Evolutionary conservation across 306 rosid genomes (phyloP), one percentile per base, ranked within the genome.

Genomic region (Pueraria montana): DNA sequence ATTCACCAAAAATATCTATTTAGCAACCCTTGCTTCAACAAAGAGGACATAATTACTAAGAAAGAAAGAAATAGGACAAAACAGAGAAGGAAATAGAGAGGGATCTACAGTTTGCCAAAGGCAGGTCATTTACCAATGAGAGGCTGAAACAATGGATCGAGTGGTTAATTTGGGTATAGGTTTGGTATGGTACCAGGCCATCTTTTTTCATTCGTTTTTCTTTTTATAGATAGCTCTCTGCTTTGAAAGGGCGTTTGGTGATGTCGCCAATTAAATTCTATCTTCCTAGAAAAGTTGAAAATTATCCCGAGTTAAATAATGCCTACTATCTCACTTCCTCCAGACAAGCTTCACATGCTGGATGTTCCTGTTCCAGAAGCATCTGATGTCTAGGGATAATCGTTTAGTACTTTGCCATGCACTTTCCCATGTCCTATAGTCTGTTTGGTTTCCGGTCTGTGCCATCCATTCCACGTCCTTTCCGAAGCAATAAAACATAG

Each of bases 321-420:
- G 18, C 30, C 14, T 32, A 64, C 14, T 30, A 11, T 46, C 46
- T 27, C 55, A 17, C 52, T 65, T 79, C 36, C 66, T 50, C 11
- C 11, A 6, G n/a, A 9, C 65, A 34, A 6, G 38, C 27, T 20
- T 23, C 45, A 30, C 14, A 20, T 32, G 23, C 70, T 64, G 43
- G 45, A 14, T 64, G 45, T 64, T 26, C 20, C 46, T 32, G 24
- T 63, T 49, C 59, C 53, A 73, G 76, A 65, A 32, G 79, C 74
- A 72, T 72, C 23, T 72, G 53, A 74, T 55, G 4, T 32, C 21
- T 18, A 6, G 34, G 71, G 40, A 27, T 32, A 20, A 46, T 32
- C 12, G 30, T 61, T 21, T 72, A 59, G 71, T 49, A 36, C 48
- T 17, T 56, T 80, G 6, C 32, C 36, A 23, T 17, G 2, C 40